These are phyloP conservation scores for Neonectria sp. DNA, from an alignment of 2,329 filamentous ascomycete species.

Conservation along the genomic window DNA sequence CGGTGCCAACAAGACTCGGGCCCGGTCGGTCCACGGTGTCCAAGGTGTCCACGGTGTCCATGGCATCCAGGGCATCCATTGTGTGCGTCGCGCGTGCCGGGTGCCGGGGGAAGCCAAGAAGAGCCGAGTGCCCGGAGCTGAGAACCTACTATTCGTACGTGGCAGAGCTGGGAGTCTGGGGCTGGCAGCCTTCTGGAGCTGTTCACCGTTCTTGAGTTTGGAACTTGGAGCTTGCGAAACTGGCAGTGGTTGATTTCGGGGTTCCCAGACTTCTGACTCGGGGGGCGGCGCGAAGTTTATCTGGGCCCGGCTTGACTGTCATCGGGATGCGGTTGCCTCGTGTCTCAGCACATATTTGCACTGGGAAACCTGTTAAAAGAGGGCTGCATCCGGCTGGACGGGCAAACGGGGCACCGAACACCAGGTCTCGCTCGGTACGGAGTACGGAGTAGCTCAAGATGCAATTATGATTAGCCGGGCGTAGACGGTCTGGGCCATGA, in stretches of 20 bases:
- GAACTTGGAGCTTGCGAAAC: not conserved
- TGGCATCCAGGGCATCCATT: slow-evolving; percentile 40
- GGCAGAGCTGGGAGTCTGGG: slow-evolving; percentile 10
- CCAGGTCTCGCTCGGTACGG: slow-evolving; percentile 22
- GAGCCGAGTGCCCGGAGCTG: slow-evolving; percentile 15
- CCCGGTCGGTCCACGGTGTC: slow-evolving; percentile 38
- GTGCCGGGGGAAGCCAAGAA: slow-evolving; percentile 22
- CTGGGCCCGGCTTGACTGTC: slow-evolving; percentile 12
- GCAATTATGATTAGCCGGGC: slow-evolving; percentile 17
- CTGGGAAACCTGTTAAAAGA: not conserved
- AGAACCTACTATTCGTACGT: not conserved
- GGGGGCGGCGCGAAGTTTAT: slow-evolving; percentile 25
- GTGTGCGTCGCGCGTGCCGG: slow-evolving; percentile 20
- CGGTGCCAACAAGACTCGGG: slow-evolving; percentile 44
- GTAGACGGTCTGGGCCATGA: slow-evolving; percentile 1
- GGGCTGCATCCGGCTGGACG: slow-evolving; percentile 26
- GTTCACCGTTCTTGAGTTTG: not conserved
- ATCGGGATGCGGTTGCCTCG: slow-evolving; percentile 5
- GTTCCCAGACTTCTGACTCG: slow-evolving; percentile 7
- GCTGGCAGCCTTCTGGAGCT: not conserved
- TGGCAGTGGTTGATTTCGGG: not conserved
- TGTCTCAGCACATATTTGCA: slow-evolving; percentile 13
- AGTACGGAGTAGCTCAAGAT: not conserved
- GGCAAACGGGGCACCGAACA: slow-evolving; percentile 17
- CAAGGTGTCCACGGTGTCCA: slow-evolving; percentile 42